Evolutionary conservation across 768 basidiomycete species (phyloP), one percentile per base, ranked within the genome.

Genomic region (Phaffia australis): DNA sequence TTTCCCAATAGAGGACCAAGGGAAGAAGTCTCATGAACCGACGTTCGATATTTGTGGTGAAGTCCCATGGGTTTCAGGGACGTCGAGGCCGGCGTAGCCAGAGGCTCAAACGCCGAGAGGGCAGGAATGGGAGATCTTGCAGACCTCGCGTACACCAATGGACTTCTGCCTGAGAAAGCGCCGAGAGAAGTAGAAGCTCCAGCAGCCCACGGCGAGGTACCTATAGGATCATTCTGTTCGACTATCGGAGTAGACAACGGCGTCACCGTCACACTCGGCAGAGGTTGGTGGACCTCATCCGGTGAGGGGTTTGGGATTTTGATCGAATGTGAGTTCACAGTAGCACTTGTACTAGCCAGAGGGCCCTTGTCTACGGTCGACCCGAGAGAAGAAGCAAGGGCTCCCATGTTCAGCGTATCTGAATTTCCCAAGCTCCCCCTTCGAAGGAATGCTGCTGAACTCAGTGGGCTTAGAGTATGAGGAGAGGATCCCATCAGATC

Each of bases 401-500:
- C 50, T 49, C 48, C 25, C n/a, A 29, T 35, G 48, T 25, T 64
- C 29, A 11, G 63, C 49, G 27, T 35, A n/a, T 18, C 23, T 42
- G 0, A 48, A 59, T 8, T 56, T 15, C 18, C 52, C 30, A 21
- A 42, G 59, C 3, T 47, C 46, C 21, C 49, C 27, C 9, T 29
- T 5, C 35, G 56, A 23, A 29, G 50, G 21, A 9, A 42, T 25
- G 30, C 35, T 23, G 50, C 23, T 29, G 48, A 42, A 29, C 21
- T 67, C 23, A 46, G 18, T 3, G 56, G 46, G 32, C 47, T 63
- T 21, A 50, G 35, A 2, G 35, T 18, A 42, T 54, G n/a, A 18
- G 62, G 61, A 11, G 62, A 59, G 0, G 67, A 64, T 42, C 55
- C 50, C 21, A 78, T 73, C n/a, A 79, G 68, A 29, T 79, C 78